Conservation (phyloP, 1,284 basidiomycete genomes). For the Moniliophthora roreri region DNA sequence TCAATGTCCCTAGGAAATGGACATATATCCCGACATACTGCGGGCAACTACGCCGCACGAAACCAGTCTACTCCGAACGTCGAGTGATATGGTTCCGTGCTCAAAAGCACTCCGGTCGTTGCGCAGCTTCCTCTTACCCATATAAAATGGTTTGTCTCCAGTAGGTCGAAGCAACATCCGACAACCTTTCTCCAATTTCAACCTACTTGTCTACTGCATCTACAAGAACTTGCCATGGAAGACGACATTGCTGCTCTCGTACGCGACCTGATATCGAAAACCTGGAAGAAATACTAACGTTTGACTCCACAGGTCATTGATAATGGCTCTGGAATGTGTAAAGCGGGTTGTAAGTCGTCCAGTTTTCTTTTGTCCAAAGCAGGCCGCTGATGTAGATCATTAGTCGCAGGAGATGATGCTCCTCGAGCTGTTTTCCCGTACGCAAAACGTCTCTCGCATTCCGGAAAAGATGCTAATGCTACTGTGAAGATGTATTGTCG, state of each 20-base stretch:
- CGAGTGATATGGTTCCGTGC: too few relatives aligned
- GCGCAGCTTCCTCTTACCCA: too few relatives aligned
- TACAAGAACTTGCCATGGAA: background rate
- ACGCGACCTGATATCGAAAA: background rate
- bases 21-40: too few relatives aligned
- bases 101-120: too few relatives aligned
- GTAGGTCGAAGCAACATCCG: too few relatives aligned
- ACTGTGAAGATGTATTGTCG: background rate
- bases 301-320: slow-evolving; percentile 19
- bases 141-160: too few relatives aligned
- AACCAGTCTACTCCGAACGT: too few relatives aligned
- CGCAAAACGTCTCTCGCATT: slow-evolving; percentile 1
- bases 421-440: slow-evolving; percentile 22
- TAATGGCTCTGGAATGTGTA: slow-evolving; percentile 25
- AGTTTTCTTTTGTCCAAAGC: background rate
- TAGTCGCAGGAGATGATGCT: slow-evolving; percentile 20
- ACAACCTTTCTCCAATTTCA: too few relatives aligned
- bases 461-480: background rate
- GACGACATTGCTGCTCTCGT: background rate
- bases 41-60: too few relatives aligned
- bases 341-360: slow-evolving; percentile 21
- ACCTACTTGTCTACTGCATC: too few relatives aligned
- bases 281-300: background rate
- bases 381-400: too few relatives aligned
- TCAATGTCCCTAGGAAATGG: too few relatives aligned